A percentile compares a stretch with the other conserved stretches of the same genome.
Conservation (phyloP, 2,329 filamentous ascomycete genomes). For the Talaromyces marneffei region DNA sequence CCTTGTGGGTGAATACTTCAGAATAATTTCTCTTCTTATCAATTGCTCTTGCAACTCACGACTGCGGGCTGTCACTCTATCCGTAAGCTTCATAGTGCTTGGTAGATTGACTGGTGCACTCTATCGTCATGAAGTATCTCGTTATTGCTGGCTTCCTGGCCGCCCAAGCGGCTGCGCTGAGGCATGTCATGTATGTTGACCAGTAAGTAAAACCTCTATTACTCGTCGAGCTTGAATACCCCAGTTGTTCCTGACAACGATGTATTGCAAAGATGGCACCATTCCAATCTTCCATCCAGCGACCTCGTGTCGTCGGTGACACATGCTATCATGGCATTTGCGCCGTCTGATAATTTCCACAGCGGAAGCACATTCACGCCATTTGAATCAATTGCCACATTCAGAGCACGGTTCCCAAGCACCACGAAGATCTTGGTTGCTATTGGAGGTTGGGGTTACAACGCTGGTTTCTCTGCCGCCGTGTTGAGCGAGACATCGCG, state of each 20-base stretch:
- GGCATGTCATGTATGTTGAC: constrained; percentile 45
- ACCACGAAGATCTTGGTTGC: constrained; percentile 62
- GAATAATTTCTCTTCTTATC: no score
- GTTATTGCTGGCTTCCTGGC: constrained; percentile 27
- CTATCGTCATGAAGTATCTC: constrained; percentile 22
- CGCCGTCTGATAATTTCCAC: constrained; percentile 48
- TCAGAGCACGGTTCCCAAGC: constrained; percentile 49
- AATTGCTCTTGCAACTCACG: no score
- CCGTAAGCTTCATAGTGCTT: background rate
- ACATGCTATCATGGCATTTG: constrained; percentile 53
- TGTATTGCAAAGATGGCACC: constrained; percentile 37
- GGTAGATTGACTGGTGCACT: background rate
- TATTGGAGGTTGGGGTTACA: constrained; percentile 71
- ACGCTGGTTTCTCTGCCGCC: constrained; percentile 51
- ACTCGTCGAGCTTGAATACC: fast-evolving
- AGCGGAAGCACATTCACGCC: constrained; percentile 46
- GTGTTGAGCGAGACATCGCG: constrained; percentile 50
- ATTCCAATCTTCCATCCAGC: constrained; percentile 27
- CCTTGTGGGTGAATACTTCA: background rate
- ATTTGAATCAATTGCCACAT: constrained; percentile 48
- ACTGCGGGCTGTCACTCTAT: background rate
- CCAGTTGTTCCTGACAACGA: constrained; percentile 8
- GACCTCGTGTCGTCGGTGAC: constrained; percentile 43
- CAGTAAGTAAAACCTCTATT: constrained; percentile 32
- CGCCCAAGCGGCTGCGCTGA: constrained; percentile 25